Base-by-base conservation (phyloP, 305 asterid species). In the Lippia alba region DNA sequence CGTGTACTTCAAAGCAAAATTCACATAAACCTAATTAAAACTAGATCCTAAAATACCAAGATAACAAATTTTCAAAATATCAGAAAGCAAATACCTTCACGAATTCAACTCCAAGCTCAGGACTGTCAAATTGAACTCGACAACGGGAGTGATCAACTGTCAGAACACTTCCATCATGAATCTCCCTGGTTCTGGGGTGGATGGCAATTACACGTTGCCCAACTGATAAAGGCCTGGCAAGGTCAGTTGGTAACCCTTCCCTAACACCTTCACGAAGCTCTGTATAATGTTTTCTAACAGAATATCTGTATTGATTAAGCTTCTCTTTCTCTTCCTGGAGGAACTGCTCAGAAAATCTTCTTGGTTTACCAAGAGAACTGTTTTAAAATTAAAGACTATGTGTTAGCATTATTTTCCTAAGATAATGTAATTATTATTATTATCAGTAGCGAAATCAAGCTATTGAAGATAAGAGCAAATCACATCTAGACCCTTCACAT, bases 341-440 rank as follows among this genome's bases (percentile, higher is more conserved):
- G 81, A 95, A 95, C 64, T 90, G 94, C 80, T 83, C 87, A 56
- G 99, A 95, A 81, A 95, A 92, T 77, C 98, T 81, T 10, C 99
- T 87, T 66, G 99, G 98, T 82, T 87, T 95, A 60, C 99, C 97
- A 54, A 92, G 96, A 73, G 97, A 95, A 80, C 99, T 92, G 96
- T 67, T 62, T 71, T 19, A 65, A 49, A 73, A 73, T 41, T 50
- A 33, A 61, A 68, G 19, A 63, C 41, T 15, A 46, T 46, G 55
- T 24, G 41, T 67, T 51, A 20, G 50, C 56, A 15, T 24, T 56
- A 51, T 34, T 48, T 36, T 54, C 53, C 34, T 51, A 34, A 64
- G 74, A 64, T 78, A 77, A 51, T 24, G 30, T 24, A 24, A 24
- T 24, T 20, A 61, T 63, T 57, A 62, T 62, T 10, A 78, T 51